Base-by-base conservation (phyloP, 2,329 filamentous ascomycete genomes). In the Cladobotryum mycophilum region DNA sequence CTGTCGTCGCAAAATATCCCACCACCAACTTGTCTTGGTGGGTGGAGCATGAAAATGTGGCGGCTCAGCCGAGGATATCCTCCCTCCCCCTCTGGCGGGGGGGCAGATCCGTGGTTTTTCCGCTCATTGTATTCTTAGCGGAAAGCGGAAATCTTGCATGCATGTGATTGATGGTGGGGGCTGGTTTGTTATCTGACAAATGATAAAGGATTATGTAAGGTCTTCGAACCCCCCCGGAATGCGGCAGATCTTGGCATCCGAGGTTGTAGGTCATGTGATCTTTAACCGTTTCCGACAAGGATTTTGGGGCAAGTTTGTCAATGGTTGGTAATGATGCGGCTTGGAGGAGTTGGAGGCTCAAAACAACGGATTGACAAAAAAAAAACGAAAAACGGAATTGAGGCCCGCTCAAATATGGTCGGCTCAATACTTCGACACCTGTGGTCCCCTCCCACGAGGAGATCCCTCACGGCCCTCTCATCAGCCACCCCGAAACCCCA, bases 391-490 rank as follows among this genome's bases (percentile, higher is more conserved):
- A n/a, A n/a, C n/a, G n/a, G n/a, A n/a, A n/a, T n/a, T n/a, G n/a
- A n/a, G n/a, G 25, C 25, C 8, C 14, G 38, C 54, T 52, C 52
- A 60, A 65, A 7, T 11, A 70, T 70, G 68, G 65, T 58, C 56
- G 63, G 65, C 56, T 59, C 62, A 47, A 63, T 70, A 49, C 53
- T 69, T 49, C 64, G 67, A 48, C 62, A 62, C 37, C 58, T 70
- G 50, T 68, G 70, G 60, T 60, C 65, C 43, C 64, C 64, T 36
- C 56, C 62, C 49, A 56, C 58, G 22, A 58, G 64, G 41, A 64
- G 60, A 17, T 57, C 63, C 6, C 54, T 66, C 42, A 49, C 57
- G 48, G 47, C 59, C 45, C 42, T 56, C 30, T n/a, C 51, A 40
- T 45, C 55, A 49, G 41, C 55, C 57, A 33, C 56, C 58, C 37